A percentile compares a stretch with the other conserved stretches of the same genome.
Conservation (phyloP, 2,329 filamentous ascomycete genomes). For the Penicillium sp. region DNA sequence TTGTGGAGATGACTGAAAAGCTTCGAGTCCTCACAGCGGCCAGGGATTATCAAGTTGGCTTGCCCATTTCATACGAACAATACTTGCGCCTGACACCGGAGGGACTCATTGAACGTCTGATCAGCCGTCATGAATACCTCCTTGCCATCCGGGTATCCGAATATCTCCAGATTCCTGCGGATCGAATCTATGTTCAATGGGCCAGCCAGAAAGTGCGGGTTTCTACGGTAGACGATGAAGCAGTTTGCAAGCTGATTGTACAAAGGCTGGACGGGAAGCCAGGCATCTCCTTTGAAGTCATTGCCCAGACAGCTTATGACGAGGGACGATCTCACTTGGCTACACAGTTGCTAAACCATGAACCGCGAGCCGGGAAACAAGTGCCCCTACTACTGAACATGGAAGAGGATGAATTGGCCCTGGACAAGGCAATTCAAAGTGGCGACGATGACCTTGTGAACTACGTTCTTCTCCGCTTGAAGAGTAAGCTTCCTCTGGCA, state of each 20-base stretch:
- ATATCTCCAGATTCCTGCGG: conserved; percentile 78
- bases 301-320: conserved; percentile 87
- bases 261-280: conserved; percentile 80
- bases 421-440: conserved; percentile 94
- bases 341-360: conserved; percentile 85
- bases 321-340: conserved; percentile 86
- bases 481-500: conserved; percentile 83
- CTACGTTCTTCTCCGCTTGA: conserved; percentile 79
- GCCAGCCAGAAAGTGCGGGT: conserved; percentile 87
- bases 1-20: conserved; percentile 96
- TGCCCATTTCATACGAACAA: conserved; percentile 89
- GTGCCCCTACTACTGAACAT: conserved; percentile 89
- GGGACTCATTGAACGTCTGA: conserved; percentile 75
- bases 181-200: conserved; percentile 94
- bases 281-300: conserved; percentile 92
- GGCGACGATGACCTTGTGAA: conserved; percentile 92
- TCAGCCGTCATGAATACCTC: conserved; percentile 86
- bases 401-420: conserved; percentile 90
- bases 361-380: conserved; percentile 90
- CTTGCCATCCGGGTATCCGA: conserved; percentile 83
- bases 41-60: conserved; percentile 82
- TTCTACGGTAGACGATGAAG: conserved; percentile 79
- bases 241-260: conserved; percentile 80
- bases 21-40: conserved; percentile 88
- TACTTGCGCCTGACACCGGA: conserved; percentile 88